Evolutionary conservation across 2,329 filamentous ascomycete species (phyloP).

Genomic region (Metarhizium sp.): DNA sequence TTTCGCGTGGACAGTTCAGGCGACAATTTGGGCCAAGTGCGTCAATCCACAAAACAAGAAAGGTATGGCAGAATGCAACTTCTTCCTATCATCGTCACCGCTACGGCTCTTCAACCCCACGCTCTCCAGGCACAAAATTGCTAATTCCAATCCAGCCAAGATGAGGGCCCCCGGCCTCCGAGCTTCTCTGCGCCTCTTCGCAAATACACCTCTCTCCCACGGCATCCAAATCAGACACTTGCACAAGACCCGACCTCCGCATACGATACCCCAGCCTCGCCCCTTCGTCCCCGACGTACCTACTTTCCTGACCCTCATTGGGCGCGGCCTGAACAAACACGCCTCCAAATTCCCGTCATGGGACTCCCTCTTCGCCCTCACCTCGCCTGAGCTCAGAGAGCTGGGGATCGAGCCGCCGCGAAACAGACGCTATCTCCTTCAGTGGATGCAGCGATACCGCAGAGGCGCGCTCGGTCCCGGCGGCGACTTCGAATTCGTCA

Average conservation of each 20-base stretch:
- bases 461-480: constrained; percentile 70
- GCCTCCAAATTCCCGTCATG: constrained; percentile 81
- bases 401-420: constrained; percentile 82
- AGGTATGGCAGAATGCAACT: not conserved
- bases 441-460: constrained; percentile 80
- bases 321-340: constrained; percentile 75
- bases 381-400: constrained; percentile 67
- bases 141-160: constrained; percentile 5
- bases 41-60: not conserved
- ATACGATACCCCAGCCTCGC: constrained; percentile 56
- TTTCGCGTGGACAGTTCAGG: constrained; percentile 10
- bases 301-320: constrained; percentile 86
- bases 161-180: constrained; percentile 25
- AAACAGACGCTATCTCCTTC: constrained; percentile 71
- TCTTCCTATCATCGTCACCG: not conserved
- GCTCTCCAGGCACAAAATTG: not conserved
- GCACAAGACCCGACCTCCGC: constrained; percentile 29
- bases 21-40: not conserved
- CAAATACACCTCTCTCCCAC: constrained; percentile 20
- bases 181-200: constrained; percentile 21
- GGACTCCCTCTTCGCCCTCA: constrained; percentile 80
- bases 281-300: constrained; percentile 77
- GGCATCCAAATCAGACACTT: constrained; percentile 32
- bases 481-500: constrained; percentile 69
- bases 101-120: no score